Conservation (phyloP, 2,329 filamentous ascomycete genomes). For the Botrytis medusae region DNA sequence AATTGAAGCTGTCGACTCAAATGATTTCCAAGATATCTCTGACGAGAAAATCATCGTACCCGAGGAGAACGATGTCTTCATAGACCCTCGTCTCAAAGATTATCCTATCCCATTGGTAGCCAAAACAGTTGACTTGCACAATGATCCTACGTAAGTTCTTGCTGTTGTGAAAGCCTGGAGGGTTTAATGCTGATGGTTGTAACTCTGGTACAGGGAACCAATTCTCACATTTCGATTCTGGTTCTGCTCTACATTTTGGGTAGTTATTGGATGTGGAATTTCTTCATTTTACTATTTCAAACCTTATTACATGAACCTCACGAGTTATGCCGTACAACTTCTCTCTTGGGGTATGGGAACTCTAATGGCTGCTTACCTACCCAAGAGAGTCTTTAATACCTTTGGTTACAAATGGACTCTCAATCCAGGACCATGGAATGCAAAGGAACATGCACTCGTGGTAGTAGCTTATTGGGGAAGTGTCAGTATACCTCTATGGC, state of each 20-base stretch:
- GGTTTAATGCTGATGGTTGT: not conserved
- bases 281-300: constrained; percentile 42
- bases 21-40: constrained; percentile 4
- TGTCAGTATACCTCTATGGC: constrained; percentile 49
- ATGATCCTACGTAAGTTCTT: constrained; percentile 36
- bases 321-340: constrained; percentile 39
- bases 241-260: constrained; percentile 40
- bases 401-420: constrained; percentile 43
- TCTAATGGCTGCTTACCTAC: constrained; percentile 36
- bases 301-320: constrained; percentile 36
- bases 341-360: constrained; percentile 40
- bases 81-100: constrained; percentile 39
- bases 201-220: constrained; percentile 32
- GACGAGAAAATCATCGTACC: constrained; percentile 32
- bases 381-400: constrained; percentile 31
- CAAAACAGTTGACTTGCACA: constrained; percentile 40
- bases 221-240: constrained; percentile 42
- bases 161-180: not conserved
- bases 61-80: constrained; percentile 37
- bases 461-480: constrained; percentile 46
- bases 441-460: constrained; percentile 67
- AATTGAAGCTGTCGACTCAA: constrained; percentile 9
- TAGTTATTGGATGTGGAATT: constrained; percentile 37
- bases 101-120: constrained; percentile 41
- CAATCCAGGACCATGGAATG: constrained; percentile 67